Evolutionary conservation across 2,329 filamentous ascomycete genomes (phyloP).

Genomic region (Ophiostoma novo-ulmi): DNA sequence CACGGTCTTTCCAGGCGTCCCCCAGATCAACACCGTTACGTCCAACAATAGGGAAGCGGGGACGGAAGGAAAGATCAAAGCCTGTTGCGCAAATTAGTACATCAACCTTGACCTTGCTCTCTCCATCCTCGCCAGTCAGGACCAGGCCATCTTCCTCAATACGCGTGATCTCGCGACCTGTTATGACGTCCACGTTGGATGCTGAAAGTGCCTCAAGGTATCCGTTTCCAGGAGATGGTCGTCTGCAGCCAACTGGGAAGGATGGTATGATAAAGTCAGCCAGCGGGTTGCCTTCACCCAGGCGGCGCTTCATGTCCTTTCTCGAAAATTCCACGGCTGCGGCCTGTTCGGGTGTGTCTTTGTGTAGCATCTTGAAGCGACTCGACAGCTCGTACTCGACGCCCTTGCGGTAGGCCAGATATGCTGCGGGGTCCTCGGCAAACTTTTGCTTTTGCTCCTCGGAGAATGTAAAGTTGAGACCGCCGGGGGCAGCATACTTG

Average conservation of each 20-base stretch:
- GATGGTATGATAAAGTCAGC: constrained; percentile 23
- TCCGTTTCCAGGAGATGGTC: constrained; percentile 41
- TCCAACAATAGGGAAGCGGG: constrained; percentile 33
- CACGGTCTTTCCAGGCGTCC: constrained; percentile 27
- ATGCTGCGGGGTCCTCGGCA: constrained; percentile 49
- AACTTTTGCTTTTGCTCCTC: constrained; percentile 44
- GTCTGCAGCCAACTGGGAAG: constrained; percentile 39
- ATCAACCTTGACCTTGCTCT: constrained; percentile 31
- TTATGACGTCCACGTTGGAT: constrained; percentile 42
- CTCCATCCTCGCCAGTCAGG: constrained; percentile 27
- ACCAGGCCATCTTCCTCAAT: constrained; percentile 35
- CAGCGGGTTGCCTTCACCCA: constrained; percentile 22
- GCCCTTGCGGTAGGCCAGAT: constrained; percentile 47
- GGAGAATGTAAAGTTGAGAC: constrained; percentile 19
- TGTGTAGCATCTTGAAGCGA: constrained; percentile 43
- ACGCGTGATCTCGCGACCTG: constrained; percentile 35
- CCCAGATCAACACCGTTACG: constrained; percentile 21
- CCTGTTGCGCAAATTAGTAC: constrained; percentile 38
- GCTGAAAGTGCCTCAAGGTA: constrained; percentile 41
- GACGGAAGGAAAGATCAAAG: constrained; percentile 34
- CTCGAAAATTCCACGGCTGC: constrained; percentile 20
- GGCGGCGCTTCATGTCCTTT: constrained; percentile 25
- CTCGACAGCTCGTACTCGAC: constrained; percentile 48
- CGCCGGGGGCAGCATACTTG: constrained; percentile 8
- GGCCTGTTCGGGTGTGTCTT: constrained; percentile 21